A percentile compares a stretch with the other conserved stretches of the same genome.
These are phyloP conservation scores for Bacidia rubella DNA, from an alignment of 495 filamentous ascomycete species.

Conservation along the genomic window DNA sequence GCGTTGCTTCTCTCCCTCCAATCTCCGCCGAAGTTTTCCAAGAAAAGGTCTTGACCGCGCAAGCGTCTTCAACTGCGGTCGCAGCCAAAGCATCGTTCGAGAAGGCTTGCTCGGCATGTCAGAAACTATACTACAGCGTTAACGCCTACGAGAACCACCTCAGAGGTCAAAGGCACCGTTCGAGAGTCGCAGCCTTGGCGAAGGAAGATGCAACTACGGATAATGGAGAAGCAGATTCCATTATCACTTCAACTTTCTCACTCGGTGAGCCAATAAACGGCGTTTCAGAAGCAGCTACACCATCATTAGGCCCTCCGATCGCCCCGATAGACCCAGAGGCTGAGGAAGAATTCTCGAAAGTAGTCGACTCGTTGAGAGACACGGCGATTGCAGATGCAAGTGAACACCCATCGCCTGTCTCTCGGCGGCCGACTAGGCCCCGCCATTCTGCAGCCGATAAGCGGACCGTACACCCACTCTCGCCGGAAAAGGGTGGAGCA, in stretches of 20 bases:
- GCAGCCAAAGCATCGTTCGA: conserved; percentile 85
- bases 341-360: conserved; percentile 62
- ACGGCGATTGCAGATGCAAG: conserved; percentile 50
- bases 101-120: conserved; percentile 66
- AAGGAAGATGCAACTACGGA: conserved; percentile 26
- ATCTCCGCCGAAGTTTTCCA: conserved; percentile 87
- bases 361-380: conserved; percentile 65
- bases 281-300: conserved; percentile 22
- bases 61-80: conserved; percentile 67
- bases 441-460: conserved; percentile 35
- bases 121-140: conserved; percentile 88
- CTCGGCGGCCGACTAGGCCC: conserved; percentile 40
- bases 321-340: conserved; percentile 42
- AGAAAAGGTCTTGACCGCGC: conserved; percentile 90
- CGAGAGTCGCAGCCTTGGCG: conserved; percentile 40
- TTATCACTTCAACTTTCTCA: conserved; percentile 84
- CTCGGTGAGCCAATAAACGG: conserved; percentile 64
- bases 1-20: conserved; percentile 80
- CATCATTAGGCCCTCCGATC: background rate
- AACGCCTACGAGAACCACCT: conserved; percentile 92
- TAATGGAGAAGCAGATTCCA: conserved; percentile 64
- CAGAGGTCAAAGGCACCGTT: conserved; percentile 79
- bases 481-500: conserved; percentile 14
- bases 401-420: conserved; percentile 26
- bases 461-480: conserved; percentile 29